phyloP scores from a whole-genome alignment of 2,329 filamentous ascomycete species.

The Arthroderma uncinatum region DNA sequence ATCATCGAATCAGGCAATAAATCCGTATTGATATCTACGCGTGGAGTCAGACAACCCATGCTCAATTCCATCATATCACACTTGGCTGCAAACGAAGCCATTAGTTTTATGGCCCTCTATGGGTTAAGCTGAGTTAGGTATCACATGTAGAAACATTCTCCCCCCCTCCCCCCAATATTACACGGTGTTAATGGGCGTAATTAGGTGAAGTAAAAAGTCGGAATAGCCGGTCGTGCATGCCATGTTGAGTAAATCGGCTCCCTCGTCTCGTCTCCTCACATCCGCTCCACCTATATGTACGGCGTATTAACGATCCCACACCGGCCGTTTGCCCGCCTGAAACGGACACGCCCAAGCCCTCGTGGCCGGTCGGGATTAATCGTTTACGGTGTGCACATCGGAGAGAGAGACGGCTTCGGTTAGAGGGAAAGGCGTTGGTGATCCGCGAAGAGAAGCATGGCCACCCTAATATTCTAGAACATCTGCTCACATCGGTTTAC shows the following conservation, averaged over 20 bases:
- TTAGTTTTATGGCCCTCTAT: neutral
- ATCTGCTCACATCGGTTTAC: neutral
- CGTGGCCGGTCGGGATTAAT: constrained; percentile 3
- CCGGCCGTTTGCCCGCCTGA: neutral
- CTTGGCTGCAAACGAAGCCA: neutral
- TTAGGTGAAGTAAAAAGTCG: neutral
- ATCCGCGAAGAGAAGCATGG: neutral
- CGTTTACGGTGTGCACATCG: neutral
- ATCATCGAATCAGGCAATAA: neutral
- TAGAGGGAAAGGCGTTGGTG: neutral
- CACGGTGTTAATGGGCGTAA: neutral
- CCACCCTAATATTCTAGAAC: neutral
- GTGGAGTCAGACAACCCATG: neutral
- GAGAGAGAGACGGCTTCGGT: neutral
- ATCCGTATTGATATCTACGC: neutral
- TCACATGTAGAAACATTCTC: neutral
- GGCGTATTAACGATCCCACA: neutral
- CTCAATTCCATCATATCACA: neutral
- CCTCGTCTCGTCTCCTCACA: neutral
- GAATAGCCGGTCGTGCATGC: neutral
- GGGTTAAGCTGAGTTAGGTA: neutral
- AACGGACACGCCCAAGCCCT: neutral
- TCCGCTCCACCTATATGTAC: neutral
- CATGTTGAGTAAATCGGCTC: neutral
- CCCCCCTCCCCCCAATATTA: neutral